phyloP scores from a whole-genome alignment of 108 stramenopile species.

The Cyclotella choctawhatcheeana region DNA sequence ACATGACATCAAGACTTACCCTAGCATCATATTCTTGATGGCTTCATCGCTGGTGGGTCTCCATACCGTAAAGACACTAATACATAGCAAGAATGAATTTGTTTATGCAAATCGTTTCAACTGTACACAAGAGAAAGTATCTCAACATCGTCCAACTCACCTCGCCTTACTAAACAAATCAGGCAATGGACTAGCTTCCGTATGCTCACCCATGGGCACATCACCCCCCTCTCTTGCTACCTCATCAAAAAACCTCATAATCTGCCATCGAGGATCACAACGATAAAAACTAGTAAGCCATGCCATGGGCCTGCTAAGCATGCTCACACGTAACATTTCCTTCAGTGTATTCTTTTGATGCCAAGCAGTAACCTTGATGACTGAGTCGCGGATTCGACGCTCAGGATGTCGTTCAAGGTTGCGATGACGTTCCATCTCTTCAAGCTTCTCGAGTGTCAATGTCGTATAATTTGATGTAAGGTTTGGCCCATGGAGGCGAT shows the following conservation, averaged over 20 bases:
- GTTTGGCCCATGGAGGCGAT: neutral
- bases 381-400: neutral
- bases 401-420: neutral
- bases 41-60: slow-evolving; percentile 53
- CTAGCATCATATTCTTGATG: slow-evolving; percentile 50
- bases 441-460: neutral
- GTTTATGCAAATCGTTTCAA: no score
- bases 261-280: slow-evolving; percentile 64
- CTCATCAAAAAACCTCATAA: slow-evolving; percentile 63
- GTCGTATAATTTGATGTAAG: neutral
- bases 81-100: no score
- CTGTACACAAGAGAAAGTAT: no score
- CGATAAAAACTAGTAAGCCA: slow-evolving; percentile 52
- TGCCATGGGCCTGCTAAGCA: slow-evolving; percentile 23
- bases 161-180: slow-evolving; percentile 33
- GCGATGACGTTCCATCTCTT: neutral
- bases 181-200: slow-evolving; percentile 26
- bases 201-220: slow-evolving; percentile 32
- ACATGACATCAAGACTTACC: no score
- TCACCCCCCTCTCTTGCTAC: slow-evolving; percentile 56
- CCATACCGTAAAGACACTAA: slow-evolving; percentile 55
- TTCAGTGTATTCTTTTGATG: slow-evolving; percentile 29
- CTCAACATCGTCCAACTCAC: neutral
- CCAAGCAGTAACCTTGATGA: slow-evolving; percentile 5
- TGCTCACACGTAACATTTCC: slow-evolving; percentile 15